Evolutionary conservation across 1,139 yeast genomes (phyloP), one percentile per base, ranked within the genome.

Genomic region (Debaryomycetaceae sp.): DNA sequence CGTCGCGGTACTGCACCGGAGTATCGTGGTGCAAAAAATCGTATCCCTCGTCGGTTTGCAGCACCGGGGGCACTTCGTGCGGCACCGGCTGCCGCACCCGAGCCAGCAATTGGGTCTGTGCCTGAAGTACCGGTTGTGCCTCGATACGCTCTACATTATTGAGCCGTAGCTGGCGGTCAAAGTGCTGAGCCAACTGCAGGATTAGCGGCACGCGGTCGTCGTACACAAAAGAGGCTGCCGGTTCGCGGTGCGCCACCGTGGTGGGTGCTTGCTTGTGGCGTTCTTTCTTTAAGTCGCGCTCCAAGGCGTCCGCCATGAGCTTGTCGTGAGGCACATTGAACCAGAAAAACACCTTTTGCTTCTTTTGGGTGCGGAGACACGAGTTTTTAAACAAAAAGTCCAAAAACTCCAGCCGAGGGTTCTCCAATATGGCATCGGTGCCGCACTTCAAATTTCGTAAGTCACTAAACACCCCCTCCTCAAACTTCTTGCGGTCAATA

Each of bases 301-400:
- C 97, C 34, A 91, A 61, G 1, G 97, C 97, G 56, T 91, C 98
- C 3, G 91, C 79, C 72, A 91, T 89, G 31, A 91, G 61, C 49
- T 84, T 80, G 52, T 91, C 96, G 58, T 91, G 97, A 26, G 93
- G 91, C 5, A 91, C 97, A 49, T 89, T 83, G 54, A 84, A 89
- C 98, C 98, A 91, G 54, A 82, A 88, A 53, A 91, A 91, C 24
- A 91, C 97, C 53, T 91, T 91, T 53, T 91, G 98, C 52, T 91
- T 91, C 67, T 91, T 91, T 50, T 91, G 97, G 1, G 98, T 91
- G 45, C 96, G 71, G 16, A 91, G 68, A 53, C 98, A 89, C 41
- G 82, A 78, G 51, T 91, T 86, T 48, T 82, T 83, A 57, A 83
- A 86, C 27, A 91, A 62, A 46, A 89, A 88, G 42, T 83, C 86